These are phyloP conservation scores for Apiospora pterosperma DNA, from an alignment of 2,329 filamentous ascomycete genomes.

Conservation along the genomic window DNA sequence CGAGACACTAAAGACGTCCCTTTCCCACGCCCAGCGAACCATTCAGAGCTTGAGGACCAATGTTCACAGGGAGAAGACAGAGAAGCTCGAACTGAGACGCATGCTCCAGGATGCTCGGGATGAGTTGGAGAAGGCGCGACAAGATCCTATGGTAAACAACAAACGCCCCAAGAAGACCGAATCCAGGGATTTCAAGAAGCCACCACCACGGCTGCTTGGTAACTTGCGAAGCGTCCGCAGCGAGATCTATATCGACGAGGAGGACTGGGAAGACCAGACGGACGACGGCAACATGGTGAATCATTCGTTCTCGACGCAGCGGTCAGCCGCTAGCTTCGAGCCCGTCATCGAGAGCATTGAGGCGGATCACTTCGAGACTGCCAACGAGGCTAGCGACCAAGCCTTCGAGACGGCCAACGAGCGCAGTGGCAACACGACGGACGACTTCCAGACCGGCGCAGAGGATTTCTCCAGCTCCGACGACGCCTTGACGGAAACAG, in stretches of 20 bases:
- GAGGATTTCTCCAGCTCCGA: slow-evolving; percentile 75
- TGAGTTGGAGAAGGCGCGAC: slow-evolving; percentile 73
- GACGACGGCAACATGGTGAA: slow-evolving; percentile 2
- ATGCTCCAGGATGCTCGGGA: slow-evolving; percentile 94
- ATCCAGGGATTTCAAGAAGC: slow-evolving; percentile 65
- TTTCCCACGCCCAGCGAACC: slow-evolving; percentile 92
- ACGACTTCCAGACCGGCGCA: slow-evolving; percentile 91
- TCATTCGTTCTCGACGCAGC: slow-evolving; percentile 12
- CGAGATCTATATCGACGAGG: slow-evolving; percentile 76
- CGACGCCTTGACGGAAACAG: slow-evolving; percentile 78
- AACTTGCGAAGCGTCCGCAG: slow-evolving; percentile 69
- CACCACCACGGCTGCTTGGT: slow-evolving; percentile 69
- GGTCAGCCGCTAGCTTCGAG: slow-evolving; percentile 22
- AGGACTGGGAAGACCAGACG: slow-evolving; percentile 83
- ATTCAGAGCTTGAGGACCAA: slow-evolving; percentile 95
- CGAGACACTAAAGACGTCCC: slow-evolving; percentile 90
- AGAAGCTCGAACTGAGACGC: slow-evolving; percentile 92
- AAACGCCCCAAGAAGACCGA: slow-evolving; percentile 63
- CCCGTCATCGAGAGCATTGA: slow-evolving; percentile 34
- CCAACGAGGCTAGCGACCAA: slow-evolving; percentile 68
- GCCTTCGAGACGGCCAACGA: slow-evolving; percentile 72
- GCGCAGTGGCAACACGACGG: slow-evolving; percentile 73
- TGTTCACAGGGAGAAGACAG: slow-evolving; percentile 96
- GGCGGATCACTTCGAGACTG: slow-evolving; percentile 74
- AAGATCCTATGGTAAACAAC: slow-evolving; percentile 45